Percentiles rank a stretch among this genome's conserved stretches.
phyloP scores from a whole-genome alignment of 768 basidiomycete species.

The Trametopsis cervina region DNA sequence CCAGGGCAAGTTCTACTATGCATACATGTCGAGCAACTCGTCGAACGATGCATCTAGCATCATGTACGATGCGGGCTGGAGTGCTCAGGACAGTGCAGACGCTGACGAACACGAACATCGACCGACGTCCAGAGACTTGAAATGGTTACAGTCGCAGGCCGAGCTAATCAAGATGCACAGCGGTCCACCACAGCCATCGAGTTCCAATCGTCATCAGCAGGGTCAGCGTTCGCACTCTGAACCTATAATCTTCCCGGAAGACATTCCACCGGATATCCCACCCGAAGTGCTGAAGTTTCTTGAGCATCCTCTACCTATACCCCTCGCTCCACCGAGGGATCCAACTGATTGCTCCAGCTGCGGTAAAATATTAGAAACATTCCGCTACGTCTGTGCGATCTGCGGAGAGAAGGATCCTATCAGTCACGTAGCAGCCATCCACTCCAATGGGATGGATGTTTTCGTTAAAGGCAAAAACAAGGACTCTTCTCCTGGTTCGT shows the following conservation, averaged over 20 bases:
- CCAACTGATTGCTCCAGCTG: conserved; percentile 84
- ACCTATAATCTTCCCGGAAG: conserved; percentile 14
- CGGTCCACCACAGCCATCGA: neutral
- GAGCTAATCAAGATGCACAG: neutral
- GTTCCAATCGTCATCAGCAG: neutral
- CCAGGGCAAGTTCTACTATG: conserved; percentile 72
- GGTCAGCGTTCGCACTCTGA: conserved; percentile 15
- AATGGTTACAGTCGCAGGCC: conserved; percentile 33
- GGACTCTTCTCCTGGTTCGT: conserved; percentile 23
- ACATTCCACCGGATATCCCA: conserved; percentile 33
- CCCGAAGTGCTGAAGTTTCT: conserved; percentile 41
- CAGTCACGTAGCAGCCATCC: conserved; percentile 1
- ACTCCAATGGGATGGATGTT: conserved; percentile 12
- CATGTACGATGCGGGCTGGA: conserved; percentile 44
- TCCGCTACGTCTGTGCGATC: conserved; percentile 85
- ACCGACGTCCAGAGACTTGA: conserved; percentile 62
- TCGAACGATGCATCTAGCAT: conserved; percentile 42
- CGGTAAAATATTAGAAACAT: conserved; percentile 62
- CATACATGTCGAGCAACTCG: conserved; percentile 46
- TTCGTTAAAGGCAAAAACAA: conserved; percentile 46
- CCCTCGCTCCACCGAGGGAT: conserved; percentile 39
- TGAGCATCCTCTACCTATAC: conserved; percentile 39
- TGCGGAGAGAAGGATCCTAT: conserved; percentile 72
- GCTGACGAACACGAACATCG: conserved; percentile 24
- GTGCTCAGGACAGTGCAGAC: conserved; percentile 14